Evolutionary conservation across 2,329 filamentous ascomycete genomes (phyloP), one percentile per base, ranked within the genome.

Genomic region (Cytospora paraplurivora): DNA sequence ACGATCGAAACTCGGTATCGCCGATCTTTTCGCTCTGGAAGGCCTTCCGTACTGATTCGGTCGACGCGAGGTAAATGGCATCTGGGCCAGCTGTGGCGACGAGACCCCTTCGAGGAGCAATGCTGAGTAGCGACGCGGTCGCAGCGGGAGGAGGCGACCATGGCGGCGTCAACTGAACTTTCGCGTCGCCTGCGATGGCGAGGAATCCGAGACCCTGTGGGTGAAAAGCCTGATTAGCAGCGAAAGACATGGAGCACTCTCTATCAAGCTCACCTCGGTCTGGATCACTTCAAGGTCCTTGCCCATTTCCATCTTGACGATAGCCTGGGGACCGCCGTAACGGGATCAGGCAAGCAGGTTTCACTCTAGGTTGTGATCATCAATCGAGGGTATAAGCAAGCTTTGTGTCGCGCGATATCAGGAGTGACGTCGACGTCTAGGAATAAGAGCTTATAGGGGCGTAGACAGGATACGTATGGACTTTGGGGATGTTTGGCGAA

Each of bases 51-150:
- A 97, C 85, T 4, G 87, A 83, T 61, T 93, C 87, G 15, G 94
- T 96, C 3, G 85, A 88, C 38, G 91, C 87, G 64, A 99, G 77
- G 64, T 91, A 81, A 52, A 99, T 82, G 56, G 84, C 83, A 71
- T 96, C 88, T 44, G 94, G 94, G 17, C 92, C 91, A 57, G 91
- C 95, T 56, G 93, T 95, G 35, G 94, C 94, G 61, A 97, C 81
- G 27, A 99, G 82, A 49, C 92, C 92, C 75, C 87, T 88, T 66
- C 82, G 85, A 37, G 92, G 88, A 61, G 94, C 93, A 68, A 98
- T 85, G 72, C 89, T 90, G 66, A 99, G 82, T 44, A 99, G 88
- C 2, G 92, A 96, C 13, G 92, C 87, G 52, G 89, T 92, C 5
- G 91, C 81, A 2, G 89, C 81, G 37, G 95, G 94, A 32, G 91